These are phyloP conservation scores for Hymenochaete sp. DNA, from an alignment of 1,284 basidiomycete species.

Conservation along the genomic window DNA sequence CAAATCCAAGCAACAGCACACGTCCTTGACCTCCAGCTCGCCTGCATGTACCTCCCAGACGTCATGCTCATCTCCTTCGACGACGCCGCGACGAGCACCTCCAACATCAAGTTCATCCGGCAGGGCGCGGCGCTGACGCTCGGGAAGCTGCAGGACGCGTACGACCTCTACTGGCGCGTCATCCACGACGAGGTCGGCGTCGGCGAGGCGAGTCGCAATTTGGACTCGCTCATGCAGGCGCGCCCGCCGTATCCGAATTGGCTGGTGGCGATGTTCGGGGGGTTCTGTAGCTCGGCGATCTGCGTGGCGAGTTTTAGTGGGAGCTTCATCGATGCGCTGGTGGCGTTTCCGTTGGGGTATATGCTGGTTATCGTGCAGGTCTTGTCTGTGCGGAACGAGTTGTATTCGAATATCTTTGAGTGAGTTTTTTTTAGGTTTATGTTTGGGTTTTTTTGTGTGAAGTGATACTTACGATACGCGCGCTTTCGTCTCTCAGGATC, in stretches of 20 bases:
- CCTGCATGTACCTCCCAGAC: constrained; percentile 82
- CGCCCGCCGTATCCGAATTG: constrained; percentile 54
- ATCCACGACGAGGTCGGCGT: constrained; percentile 84
- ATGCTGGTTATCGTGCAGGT: constrained; percentile 73
- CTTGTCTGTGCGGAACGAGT: constrained; percentile 66
- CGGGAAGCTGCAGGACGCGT: constrained; percentile 69
- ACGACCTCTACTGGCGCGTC: constrained; percentile 79
- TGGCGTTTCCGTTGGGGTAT: constrained; percentile 73
- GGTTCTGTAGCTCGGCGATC: constrained; percentile 76
- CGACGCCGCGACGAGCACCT: constrained; percentile 77
- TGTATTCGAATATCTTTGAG: constrained; percentile 86
- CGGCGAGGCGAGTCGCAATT: constrained; percentile 63
- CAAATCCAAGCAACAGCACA: constrained; percentile 82
- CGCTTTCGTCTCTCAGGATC: constrained; percentile 37
- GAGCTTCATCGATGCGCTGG: constrained; percentile 73
- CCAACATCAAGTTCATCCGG: constrained; percentile 78
- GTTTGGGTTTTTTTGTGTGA: constrained; percentile 1
- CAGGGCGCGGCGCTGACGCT: constrained; percentile 70
- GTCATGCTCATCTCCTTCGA: constrained; percentile 79
- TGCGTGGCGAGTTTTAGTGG: constrained; percentile 65
- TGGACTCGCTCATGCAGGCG: constrained; percentile 72
- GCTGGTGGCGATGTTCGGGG: constrained; percentile 70
- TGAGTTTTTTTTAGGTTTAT: constrained; percentile 33
- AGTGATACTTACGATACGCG: background rate
- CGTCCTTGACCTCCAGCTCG: constrained; percentile 78